Percentiles rank a stretch among this genome's conserved stretches.
phyloP scores from a whole-genome alignment of 2,329 filamentous ascomycete species.

The Fusarium sp. region DNA sequence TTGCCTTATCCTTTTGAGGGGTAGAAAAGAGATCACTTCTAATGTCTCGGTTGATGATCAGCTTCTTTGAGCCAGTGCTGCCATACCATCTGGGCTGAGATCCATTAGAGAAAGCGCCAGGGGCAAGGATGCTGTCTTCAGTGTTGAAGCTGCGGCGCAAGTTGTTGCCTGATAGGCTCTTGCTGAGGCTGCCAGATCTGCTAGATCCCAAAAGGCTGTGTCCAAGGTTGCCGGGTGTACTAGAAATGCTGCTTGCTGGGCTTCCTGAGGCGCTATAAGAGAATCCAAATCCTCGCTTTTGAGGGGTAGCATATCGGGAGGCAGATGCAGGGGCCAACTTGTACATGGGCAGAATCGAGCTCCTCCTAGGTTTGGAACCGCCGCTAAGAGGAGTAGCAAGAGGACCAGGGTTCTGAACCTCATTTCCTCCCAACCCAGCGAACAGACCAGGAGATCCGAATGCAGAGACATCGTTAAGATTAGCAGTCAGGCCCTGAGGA shows the following conservation, averaged over 20 bases:
- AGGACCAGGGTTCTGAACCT: slow-evolving; percentile 80
- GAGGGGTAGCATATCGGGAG: slow-evolving; percentile 83
- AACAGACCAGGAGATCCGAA: slow-evolving; percentile 93
- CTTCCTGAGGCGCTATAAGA: slow-evolving; percentile 85
- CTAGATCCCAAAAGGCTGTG: slow-evolving; percentile 75
- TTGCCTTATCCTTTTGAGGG: slow-evolving; percentile 64
- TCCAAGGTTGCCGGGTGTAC: slow-evolving; percentile 75
- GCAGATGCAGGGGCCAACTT: slow-evolving; percentile 86
- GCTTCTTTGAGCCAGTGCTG: slow-evolving; percentile 82
- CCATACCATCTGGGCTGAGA: slow-evolving; percentile 72
- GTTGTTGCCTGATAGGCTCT: slow-evolving; percentile 90
- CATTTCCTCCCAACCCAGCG: slow-evolving; percentile 73
- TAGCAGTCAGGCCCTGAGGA: slow-evolving; percentile 78
- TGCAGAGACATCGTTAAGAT: slow-evolving; percentile 84
- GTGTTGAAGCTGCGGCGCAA: slow-evolving; percentile 83
- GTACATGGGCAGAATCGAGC: slow-evolving; percentile 84
- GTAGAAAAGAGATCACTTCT: slow-evolving; percentile 77
- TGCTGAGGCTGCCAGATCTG: slow-evolving; percentile 78
- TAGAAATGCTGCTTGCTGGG: slow-evolving; percentile 70
- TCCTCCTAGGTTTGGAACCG: slow-evolving; percentile 79
- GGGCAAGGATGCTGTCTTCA: slow-evolving; percentile 87
- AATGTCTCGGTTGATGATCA: slow-evolving; percentile 91
- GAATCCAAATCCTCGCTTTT: slow-evolving; percentile 90
- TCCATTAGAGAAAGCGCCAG: slow-evolving; percentile 83
- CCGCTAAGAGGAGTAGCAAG: slow-evolving; percentile 89